Base-by-base conservation (phyloP, 192 early-diverging fungal genomes). In the Linnemannia exigua region DNA sequence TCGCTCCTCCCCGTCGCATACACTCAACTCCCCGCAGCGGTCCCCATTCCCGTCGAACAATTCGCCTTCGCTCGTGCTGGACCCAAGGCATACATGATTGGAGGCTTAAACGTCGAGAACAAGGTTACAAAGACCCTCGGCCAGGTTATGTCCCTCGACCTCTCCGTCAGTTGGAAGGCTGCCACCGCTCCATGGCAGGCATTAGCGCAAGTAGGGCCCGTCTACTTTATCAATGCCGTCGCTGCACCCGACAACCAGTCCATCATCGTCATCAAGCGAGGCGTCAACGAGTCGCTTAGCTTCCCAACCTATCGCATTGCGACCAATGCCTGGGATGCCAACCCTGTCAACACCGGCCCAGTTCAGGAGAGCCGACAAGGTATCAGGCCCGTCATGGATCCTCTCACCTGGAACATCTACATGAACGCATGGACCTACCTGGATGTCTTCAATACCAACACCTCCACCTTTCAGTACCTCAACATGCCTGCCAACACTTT, bases 121-220 rank as follows among this genome's bases (percentile, higher is more conserved):
- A 33, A 54, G 50, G 41, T 31, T 0, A 14, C 12, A 22, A 61
- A 35, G 1, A 35, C 14, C 16, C 46, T 44, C 12, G 38, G 31
- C 1, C 81, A 83, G 19, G 41, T 77, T 6, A 77, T 41, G 28
- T 36, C 81, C 5, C 71, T 83, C n/a, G 81, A 83, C 48, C 81
- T 83, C 46, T 66, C 81, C 9, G 63, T n/a, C 5, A 22, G 20
- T 48, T 83, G 81, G 81, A 19, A 41, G 35, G 38, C 35, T 0
- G 25, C 31, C 35, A 12, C 70, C 1, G 41, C 81, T 44, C 61
- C 76, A 2, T 83, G 81, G 81, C 28, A 46, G 15, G 19, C 70
- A 14, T 70, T 77, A 14, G 14, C 81, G 1, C 33, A 75, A 14
- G 75, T 70, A 0, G 9, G 5, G 0, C 19, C 44, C 4, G 20